Evolutionary conservation across 257 asterid genomes (phyloP).

Genomic region (Osmanthus fragrans): DNA sequence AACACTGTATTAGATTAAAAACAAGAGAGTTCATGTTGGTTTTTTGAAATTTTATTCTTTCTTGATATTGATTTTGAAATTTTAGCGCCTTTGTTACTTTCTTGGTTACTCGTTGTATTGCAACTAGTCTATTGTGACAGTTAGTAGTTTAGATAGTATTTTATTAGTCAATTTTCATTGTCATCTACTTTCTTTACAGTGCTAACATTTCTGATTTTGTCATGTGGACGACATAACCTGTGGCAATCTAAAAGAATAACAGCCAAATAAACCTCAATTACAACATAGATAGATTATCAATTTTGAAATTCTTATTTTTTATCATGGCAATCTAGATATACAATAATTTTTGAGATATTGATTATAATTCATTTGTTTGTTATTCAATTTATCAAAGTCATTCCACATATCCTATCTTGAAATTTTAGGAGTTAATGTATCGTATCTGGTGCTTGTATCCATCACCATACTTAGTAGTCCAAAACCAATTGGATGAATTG

Average conservation of each 20-base stretch:
- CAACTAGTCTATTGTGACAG: conserved; percentile 10
- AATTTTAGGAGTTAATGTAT: not conserved
- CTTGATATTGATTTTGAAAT: not conserved
- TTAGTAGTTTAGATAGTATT: not conserved
- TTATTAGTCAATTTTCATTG: not conserved
- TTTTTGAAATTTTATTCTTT: not conserved
- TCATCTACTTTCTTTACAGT: not conserved
- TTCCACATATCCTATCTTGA: not conserved
- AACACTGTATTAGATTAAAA: no score
- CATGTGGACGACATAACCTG: not conserved
- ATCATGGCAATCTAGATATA: not conserved
- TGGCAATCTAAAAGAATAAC: not conserved
- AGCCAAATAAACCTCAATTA: not conserved
- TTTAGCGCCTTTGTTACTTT: not conserved
- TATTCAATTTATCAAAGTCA: not conserved
- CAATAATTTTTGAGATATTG: not conserved
- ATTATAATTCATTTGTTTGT: not conserved
- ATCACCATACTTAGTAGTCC: not conserved
- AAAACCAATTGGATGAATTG: not conserved
- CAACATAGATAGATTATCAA: not conserved
- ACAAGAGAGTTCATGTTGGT: not conserved
- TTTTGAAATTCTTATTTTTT: not conserved
- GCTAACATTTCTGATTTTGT: not conserved
- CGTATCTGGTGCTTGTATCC: not conserved
- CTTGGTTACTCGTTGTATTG: not conserved